phyloP scores from a whole-genome alignment of 2,329 filamentous ascomycete genomes.

The Dactylellina drechsleri region DNA sequence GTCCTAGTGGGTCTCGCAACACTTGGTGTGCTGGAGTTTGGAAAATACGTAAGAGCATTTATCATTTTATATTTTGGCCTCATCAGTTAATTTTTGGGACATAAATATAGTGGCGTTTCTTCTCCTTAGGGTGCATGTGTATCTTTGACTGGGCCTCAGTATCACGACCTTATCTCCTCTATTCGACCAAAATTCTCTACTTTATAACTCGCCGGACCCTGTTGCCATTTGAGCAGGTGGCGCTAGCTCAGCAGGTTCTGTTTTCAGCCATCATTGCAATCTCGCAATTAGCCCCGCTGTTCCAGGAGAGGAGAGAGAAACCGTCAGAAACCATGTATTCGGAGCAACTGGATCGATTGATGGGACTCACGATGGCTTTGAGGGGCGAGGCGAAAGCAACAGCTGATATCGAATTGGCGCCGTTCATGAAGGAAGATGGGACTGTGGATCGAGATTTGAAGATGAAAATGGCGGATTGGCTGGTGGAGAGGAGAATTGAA shows the following conservation, averaged over 20 bases:
- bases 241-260: slow-evolving; percentile 77
- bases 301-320: slow-evolving; percentile 64
- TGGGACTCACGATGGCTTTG: slow-evolving; percentile 69
- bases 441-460: slow-evolving; percentile 71
- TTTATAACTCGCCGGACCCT: slow-evolving; percentile 66
- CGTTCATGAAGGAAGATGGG: slow-evolving; percentile 78
- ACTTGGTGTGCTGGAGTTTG: slow-evolving; percentile 75
- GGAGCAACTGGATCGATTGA: slow-evolving; percentile 73
- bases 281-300: slow-evolving; percentile 78
- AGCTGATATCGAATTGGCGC: slow-evolving; percentile 80
- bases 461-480: slow-evolving; percentile 81
- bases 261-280: slow-evolving; percentile 85
- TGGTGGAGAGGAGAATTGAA: slow-evolving; percentile 85
- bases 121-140: slow-evolving; percentile 67
- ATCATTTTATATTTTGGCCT: neutral
- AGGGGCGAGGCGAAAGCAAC: slow-evolving; percentile 77
- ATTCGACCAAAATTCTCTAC: slow-evolving; percentile 67
- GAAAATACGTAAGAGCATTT: slow-evolving; percentile 65
- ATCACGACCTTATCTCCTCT: slow-evolving; percentile 54
- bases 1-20: slow-evolving; percentile 72
- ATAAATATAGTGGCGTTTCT: slow-evolving; percentile 63
- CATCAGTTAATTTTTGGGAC: too few species aligned
- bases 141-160: slow-evolving; percentile 67
- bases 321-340: slow-evolving; percentile 58
- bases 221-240: slow-evolving; percentile 85